Percentiles rank a stretch among this genome's conserved stretches.
Conservation (phyloP, 2,329 filamentous ascomycete genomes). For the Cladosporium halotolerans region DNA sequence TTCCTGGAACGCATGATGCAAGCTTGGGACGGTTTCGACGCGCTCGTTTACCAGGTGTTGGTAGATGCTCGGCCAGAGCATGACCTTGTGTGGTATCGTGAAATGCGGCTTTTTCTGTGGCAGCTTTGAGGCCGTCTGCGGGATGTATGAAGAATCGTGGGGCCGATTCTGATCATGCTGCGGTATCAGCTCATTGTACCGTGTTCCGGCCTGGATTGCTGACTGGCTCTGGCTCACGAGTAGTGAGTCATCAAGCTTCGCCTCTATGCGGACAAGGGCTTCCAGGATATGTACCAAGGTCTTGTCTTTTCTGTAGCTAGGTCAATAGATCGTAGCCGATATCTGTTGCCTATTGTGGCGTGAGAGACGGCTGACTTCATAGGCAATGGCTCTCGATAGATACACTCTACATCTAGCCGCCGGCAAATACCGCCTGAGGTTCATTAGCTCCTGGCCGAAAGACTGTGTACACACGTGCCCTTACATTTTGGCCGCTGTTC, state of each 20-base stretch:
- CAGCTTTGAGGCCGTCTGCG: not conserved
- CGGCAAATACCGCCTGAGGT: slow-evolving; percentile 44
- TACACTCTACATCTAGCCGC: slow-evolving; percentile 52
- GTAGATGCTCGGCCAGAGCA: slow-evolving; percentile 39
- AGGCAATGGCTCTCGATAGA: slow-evolving; percentile 54
- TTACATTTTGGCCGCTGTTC: slow-evolving; percentile 54
- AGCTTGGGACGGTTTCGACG: slow-evolving; percentile 24
- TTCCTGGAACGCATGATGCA: slow-evolving; percentile 31
- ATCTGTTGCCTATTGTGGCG: not conserved
- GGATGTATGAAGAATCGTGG: not conserved
- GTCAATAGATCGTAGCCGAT: not conserved
- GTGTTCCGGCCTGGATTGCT: not conserved
- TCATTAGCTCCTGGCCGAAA: not conserved
- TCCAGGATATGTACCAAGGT: slow-evolving; percentile 56
- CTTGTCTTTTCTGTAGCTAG: slow-evolving; percentile 50
- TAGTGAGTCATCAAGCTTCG: slow-evolving; percentile 45
- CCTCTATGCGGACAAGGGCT: slow-evolving; percentile 48
- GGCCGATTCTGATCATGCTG: not conserved
- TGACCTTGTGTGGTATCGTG: slow-evolving; percentile 46
- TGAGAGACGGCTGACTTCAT: slow-evolving; percentile 48
- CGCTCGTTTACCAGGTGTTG: slow-evolving; percentile 29
- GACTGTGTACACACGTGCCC: not conserved
- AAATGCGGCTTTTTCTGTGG: slow-evolving; percentile 19
- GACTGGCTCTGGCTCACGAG: not conserved
- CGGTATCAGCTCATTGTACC: no score